Evolutionary conservation across 2,329 filamentous ascomycete species (phyloP).

Genomic region (Colletotrichum camelliae): DNA sequence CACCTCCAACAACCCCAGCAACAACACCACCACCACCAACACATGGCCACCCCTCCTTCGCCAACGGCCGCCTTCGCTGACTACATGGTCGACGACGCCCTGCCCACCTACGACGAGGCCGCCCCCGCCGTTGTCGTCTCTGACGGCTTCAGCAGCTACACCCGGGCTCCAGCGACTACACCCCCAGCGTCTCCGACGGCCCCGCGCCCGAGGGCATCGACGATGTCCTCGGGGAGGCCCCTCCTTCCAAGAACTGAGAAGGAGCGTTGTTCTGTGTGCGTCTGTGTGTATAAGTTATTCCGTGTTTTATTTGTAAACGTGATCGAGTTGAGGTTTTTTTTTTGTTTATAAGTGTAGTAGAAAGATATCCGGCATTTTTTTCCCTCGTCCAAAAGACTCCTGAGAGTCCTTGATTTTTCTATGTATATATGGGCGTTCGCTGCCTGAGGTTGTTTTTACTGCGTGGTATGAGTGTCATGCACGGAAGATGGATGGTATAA

Average conservation of each 20-base stretch:
- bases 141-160: constrained; percentile 48
- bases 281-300: background rate
- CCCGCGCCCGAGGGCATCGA: constrained; percentile 8
- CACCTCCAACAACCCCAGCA: background rate
- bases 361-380: background rate
- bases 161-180: constrained; percentile 33
- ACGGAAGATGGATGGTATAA: background rate
- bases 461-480: background rate
- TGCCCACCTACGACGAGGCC: constrained; percentile 47
- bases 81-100: constrained; percentile 38
- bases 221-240: constrained; percentile 25
- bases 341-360: no score
- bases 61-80: constrained; percentile 31
- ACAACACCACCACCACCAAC: constrained; percentile 12
- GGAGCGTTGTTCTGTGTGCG: background rate
- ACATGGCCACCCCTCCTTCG: constrained; percentile 25
- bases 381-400: background rate
- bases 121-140: constrained; percentile 40
- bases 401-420: background rate
- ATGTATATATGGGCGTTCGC: background rate
- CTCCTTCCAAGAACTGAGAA: constrained; percentile 24
- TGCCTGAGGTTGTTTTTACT: background rate
- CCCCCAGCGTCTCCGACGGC: constrained; percentile 24
- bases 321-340: no score
- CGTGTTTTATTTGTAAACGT: background rate